phyloP scores from a whole-genome alignment of 2,329 filamentous ascomycete species.

The Fusarium odoratissimum region DNA sequence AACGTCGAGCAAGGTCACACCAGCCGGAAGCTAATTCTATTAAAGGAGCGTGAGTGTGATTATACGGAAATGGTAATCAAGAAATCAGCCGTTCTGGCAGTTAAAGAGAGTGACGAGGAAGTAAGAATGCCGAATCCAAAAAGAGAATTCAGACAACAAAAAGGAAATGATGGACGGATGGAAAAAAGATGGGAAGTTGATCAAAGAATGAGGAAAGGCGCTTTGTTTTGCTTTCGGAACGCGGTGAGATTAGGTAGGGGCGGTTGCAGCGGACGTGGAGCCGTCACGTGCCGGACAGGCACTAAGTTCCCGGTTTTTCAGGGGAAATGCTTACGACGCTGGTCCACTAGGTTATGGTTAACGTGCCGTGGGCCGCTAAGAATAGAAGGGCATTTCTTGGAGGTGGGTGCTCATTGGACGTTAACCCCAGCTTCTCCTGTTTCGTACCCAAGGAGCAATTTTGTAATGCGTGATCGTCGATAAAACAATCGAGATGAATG shows the following conservation, averaged over 20 bases:
- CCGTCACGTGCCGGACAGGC: constrained; percentile 36
- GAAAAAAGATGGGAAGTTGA: constrained; percentile 13
- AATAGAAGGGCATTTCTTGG: constrained; percentile 35
- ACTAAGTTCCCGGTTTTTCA: constrained; percentile 40
- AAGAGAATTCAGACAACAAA: constrained; percentile 26
- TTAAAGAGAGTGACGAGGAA: constrained; percentile 43
- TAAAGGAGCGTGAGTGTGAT: constrained; percentile 34
- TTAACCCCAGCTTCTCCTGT: constrained; percentile 36
- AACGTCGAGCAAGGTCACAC: constrained; percentile 31
- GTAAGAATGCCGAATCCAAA: constrained; percentile 36
- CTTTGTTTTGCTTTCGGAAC: constrained; percentile 37
- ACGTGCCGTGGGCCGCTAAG: constrained; percentile 28
- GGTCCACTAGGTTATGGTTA: constrained; percentile 25
- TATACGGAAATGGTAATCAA: constrained; percentile 28
- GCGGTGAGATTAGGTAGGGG: constrained; percentile 42
- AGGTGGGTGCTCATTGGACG: constrained; percentile 28
- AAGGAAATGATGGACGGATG: constrained; percentile 26
- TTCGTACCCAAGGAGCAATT: constrained; percentile 40
- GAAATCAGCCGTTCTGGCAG: constrained; percentile 30
- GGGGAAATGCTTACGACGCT: constrained; percentile 41
- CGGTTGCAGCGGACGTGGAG: constrained; percentile 15
- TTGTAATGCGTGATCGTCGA: constrained; percentile 36
- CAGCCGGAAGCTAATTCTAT: constrained; percentile 24
- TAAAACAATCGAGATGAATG: constrained; percentile 33
- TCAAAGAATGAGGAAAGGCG: constrained; percentile 30